Percentiles rank a stretch among this genome's conserved stretches.
Evolutionary conservation across 2,329 filamentous ascomycete species (phyloP).

Genomic region (Xylaria sp.): DNA sequence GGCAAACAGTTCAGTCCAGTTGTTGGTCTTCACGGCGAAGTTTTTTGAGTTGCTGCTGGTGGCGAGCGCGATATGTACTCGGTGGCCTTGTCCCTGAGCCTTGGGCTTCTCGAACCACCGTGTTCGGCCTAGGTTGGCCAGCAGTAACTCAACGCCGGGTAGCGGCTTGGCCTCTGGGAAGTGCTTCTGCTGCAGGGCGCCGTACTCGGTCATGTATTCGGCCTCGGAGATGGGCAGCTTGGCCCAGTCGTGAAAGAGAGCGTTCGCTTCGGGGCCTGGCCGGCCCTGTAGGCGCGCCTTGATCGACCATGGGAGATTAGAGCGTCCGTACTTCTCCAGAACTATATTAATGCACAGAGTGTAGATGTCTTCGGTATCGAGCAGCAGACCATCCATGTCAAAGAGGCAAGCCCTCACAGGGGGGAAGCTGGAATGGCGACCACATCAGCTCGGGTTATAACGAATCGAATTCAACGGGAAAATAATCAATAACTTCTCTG

Average conservation of each 20-base stretch:
- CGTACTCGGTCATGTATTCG: conserved; percentile 70
- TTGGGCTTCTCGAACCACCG: conserved; percentile 58
- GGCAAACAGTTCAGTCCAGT: conserved; percentile 67
- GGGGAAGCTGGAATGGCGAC: conserved; percentile 67
- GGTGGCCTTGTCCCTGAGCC: conserved; percentile 50
- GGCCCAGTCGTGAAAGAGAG: conserved; percentile 79
- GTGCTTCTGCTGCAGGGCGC: conserved; percentile 71
- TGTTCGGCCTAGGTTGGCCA: conserved; percentile 67
- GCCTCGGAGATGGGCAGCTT: conserved; percentile 79
- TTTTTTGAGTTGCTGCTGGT: conserved; percentile 79
- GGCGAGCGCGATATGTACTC: conserved; percentile 84
- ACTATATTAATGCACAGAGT: conserved; percentile 84
- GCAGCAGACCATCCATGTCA: conserved; percentile 97
- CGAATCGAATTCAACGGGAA: background rate
- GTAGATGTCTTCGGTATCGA: conserved; percentile 93
- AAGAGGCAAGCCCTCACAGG: conserved; percentile 92
- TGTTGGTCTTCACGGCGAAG: conserved; percentile 79
- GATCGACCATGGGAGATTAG: conserved; percentile 87
- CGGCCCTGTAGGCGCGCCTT: conserved; percentile 83
- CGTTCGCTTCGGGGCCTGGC: conserved; percentile 63
- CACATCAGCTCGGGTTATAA: conserved; percentile 38
- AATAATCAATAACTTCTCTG: background rate
- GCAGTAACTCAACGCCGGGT: conserved; percentile 77
- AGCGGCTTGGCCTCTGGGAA: conserved; percentile 82
- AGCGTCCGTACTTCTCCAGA: conserved; percentile 77